Conservation (phyloP, 2,329 filamentous ascomycete species). For the Colletotrichum viniferum region DNA sequence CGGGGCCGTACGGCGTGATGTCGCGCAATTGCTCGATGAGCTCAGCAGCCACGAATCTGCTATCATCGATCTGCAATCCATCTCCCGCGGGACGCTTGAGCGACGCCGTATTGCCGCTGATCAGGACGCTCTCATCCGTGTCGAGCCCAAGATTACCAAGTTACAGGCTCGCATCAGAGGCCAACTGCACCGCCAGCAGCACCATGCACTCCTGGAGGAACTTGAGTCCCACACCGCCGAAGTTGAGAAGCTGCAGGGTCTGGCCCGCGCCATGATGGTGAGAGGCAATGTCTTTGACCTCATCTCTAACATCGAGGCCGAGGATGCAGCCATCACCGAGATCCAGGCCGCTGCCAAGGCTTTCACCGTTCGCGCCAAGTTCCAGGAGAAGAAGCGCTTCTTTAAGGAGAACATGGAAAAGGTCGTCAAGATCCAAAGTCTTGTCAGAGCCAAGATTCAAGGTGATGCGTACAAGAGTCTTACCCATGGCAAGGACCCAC, state of each 20-base stretch:
- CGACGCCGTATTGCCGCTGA: conserved; percentile 55
- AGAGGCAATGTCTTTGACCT: conserved; percentile 75
- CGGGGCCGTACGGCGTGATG: conserved; percentile 55
- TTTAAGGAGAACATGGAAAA: conserved; percentile 98
- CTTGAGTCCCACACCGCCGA: conserved; percentile 72
- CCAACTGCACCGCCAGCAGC: conserved; percentile 64
- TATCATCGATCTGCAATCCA: conserved; percentile 60
- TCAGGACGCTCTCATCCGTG: conserved; percentile 59
- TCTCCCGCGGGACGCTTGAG: conserved; percentile 65
- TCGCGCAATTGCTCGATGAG: conserved; percentile 51
- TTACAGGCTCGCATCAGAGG: conserved; percentile 74
- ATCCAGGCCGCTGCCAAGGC: conserved; percentile 78
- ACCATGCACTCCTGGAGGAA: conserved; percentile 68
- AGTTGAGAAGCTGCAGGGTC: conserved; percentile 73
- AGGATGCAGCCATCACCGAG: conserved; percentile 77
- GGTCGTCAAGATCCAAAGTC: conserved; percentile 98
- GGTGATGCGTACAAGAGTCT: conserved; percentile 98
- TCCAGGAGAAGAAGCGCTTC: conserved; percentile 84
- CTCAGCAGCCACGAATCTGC: conserved; percentile 50
- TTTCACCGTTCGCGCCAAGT: conserved; percentile 73
- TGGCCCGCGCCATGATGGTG: conserved; percentile 79
- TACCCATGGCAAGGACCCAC: conserved; percentile 94
- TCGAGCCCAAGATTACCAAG: conserved; percentile 60
- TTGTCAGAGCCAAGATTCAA: conserved; percentile 91
- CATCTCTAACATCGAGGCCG: conserved; percentile 78